These are phyloP conservation scores for Achaetomiella virescens DNA, from an alignment of 495 filamentous ascomycete species.

Conservation along the genomic window DNA sequence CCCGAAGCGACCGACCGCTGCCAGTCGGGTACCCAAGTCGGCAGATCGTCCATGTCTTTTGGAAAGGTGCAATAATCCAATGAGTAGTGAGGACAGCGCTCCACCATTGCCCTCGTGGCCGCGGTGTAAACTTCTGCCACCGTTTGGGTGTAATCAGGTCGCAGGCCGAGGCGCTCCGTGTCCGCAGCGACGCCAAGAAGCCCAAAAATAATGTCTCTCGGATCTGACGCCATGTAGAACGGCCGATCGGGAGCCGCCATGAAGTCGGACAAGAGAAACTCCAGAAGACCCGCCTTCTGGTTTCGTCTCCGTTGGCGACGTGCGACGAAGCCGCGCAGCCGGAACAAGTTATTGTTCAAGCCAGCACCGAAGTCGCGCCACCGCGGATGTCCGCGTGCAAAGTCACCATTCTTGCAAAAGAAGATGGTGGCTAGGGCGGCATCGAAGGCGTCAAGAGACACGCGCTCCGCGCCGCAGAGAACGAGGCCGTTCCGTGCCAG, in stretches of 20 bases:
- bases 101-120: not conserved
- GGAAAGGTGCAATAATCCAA: not conserved
- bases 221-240: not conserved
- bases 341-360: not conserved
- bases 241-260: not conserved
- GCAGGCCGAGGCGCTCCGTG: not conserved
- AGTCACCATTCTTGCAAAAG: not conserved
- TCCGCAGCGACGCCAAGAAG: not conserved
- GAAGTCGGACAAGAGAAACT: not conserved
- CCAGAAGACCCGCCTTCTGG: not conserved
- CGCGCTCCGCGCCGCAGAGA: not conserved
- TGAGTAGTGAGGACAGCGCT: not conserved
- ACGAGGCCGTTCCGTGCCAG: not conserved
- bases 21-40: not conserved
- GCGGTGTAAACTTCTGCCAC: not conserved
- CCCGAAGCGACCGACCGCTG: not conserved
- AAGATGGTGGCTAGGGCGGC: not conserved
- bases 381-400: not conserved
- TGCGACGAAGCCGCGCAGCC: not conserved
- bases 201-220: not conserved
- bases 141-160: not conserved
- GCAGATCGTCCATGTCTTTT: not conserved
- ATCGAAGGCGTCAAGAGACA: not conserved
- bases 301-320: not conserved
- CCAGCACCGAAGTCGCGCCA: not conserved